Evolutionary conservation across 78 protist genomes (phyloP), one percentile per base, ranked within the genome.

Genomic region (Speleostelium caveatum): DNA sequence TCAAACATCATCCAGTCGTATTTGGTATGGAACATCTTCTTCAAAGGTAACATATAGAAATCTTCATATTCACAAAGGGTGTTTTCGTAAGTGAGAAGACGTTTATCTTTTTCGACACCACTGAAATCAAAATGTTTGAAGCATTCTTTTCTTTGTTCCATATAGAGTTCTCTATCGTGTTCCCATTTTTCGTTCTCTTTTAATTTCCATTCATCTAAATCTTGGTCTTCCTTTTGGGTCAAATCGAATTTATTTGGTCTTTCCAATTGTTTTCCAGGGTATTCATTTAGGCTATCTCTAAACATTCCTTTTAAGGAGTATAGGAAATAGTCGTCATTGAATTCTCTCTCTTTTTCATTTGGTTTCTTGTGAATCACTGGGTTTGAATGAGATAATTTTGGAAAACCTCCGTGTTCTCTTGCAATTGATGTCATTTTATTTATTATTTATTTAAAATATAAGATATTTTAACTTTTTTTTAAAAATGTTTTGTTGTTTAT

Each of bases 161-260:
- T 0, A 4, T n/a, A 28, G 16, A 72, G 63, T 1, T 33, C 45
- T 4, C 39, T 30, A 3, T 45, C 78, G 16, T 58, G 33, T n/a
- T 58, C 26, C 16, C 16, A 7, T 58, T 16, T 58, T 5, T 14
- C 26, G 6, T 22, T 4, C 22, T 32, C 19, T 36, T 53, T 28
- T 32, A 32, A 32, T 53, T 53, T 51, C n/a, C 26, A 21, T 53
- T 72, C 78, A 33, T 53, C 51, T 24, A 74, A 58, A 38, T 33
- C 49, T 32, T n/a, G 30, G n/a, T 74, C 83, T 33, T 74, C 83
- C 3, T 35, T 28, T 0, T 36, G 14, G 0, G 83, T 38, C 5
- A 83, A 12, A 33, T 83, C 91, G 16, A 19, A 61, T 59, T 74
- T 53, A 12, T 83, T 83, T 35, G 91, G 91, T 56, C 91, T 59